Evolutionary conservation across 1,139 yeast species (phyloP).

Genomic region (Scheffersomyces segobiensis): DNA sequence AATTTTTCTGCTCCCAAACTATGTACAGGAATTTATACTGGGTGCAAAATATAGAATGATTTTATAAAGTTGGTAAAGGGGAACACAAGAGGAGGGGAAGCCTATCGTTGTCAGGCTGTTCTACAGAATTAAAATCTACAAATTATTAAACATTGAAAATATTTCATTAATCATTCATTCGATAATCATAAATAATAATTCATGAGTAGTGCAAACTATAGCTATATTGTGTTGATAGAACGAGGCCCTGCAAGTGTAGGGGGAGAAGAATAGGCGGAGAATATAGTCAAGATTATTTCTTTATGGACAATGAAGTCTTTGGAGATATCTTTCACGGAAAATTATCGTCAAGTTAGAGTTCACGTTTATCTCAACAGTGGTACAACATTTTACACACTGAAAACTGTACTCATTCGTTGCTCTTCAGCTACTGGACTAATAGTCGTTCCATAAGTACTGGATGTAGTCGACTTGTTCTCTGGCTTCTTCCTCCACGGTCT

Average conservation of each 20-base stretch:
- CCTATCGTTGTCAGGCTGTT: neutral
- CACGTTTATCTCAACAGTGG: neutral
- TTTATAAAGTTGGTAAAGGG: neutral
- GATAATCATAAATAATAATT: no score
- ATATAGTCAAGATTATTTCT: neutral
- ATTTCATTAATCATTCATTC: neutral
- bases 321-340: neutral
- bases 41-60: neutral
- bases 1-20: neutral
- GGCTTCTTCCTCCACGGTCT: neutral
- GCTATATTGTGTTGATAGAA: neutral
- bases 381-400: neutral
- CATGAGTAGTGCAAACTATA: neutral
- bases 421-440: neutral
- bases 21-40: neutral
- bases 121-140: neutral
- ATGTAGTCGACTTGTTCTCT: neutral
- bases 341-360: neutral
- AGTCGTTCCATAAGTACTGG: conserved; percentile 1
- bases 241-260: neutral
- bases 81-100: neutral
- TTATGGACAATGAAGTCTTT: neutral
- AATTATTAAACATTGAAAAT: neutral
- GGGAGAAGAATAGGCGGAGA: neutral
- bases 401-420: neutral